Evolutionary conservation across 331 rosid species (phyloP), one percentile per base, ranked within the genome.

Genomic region (Arachis monticola): DNA sequence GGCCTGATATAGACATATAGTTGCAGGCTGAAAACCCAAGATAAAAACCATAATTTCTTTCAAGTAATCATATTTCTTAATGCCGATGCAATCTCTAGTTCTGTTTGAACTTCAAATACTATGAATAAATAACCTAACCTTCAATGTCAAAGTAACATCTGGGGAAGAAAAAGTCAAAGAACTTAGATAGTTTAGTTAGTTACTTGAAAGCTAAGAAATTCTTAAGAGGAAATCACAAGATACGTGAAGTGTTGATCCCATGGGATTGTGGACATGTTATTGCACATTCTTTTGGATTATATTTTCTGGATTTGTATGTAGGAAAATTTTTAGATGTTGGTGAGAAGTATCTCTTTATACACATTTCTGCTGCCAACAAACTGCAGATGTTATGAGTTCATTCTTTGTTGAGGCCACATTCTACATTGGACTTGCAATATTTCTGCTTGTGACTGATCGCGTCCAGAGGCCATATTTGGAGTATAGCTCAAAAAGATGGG

Each of bases 391-490:
- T 10, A 83, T 84, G 80, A 85, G 76, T 76, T 79, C 90, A 42
- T 78, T 94, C 30, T 51, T 69, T 12, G 83, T 44, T 1, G 99
- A 94, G 81, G 87, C 74, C 68, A 27, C 84, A 32, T 94, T 92
- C 80, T 94, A 94, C 44, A 32, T 86, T 48, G 99, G 99, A 53
- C 80, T 92, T 4, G 91, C 87, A 0, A 82, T 63, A 44, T 94
- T 90, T 81, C 80, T 94, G 72, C 80, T 64, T 17, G 92, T 94
- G 73, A 82, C 84, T 5, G 93, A 92, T 56, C 84, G 38, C 10
- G 93, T 94, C 68, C 97, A 92, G 83, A 92, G 84, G 83, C 99
- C 97, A 12, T 94, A 90, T 84, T 74, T 94, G 78, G 83, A 90
- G 72, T 94, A 85, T 86, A 94, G 96, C 79, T 1, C 99, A 12